Base-by-base conservation (phyloP, 331 rosid species). In the Cucumis variabilis region DNA sequence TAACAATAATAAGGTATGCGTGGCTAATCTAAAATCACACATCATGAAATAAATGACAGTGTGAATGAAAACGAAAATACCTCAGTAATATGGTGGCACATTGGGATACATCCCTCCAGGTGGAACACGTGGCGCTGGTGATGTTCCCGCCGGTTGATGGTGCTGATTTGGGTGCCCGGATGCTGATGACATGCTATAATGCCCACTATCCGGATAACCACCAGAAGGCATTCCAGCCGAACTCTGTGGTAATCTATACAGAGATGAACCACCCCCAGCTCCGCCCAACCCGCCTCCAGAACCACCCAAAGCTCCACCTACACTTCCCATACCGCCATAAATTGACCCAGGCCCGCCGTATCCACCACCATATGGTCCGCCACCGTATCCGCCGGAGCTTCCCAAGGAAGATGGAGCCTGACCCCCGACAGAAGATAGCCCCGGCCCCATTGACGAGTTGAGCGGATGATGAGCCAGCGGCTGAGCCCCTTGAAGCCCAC, bases 71-170 rank as follows among this genome's bases (percentile, higher is more conserved):
- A 62, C 25, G 17, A 73, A 11, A 82, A 87, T 93, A 97, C 99
- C 98, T 96, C 92, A 97, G 91, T 90, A 97, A 87, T 96, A 96
- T 41, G 95, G 98, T 20, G 96, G 99, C 41, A 89, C 97, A 81
- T 89, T 94, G 3, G 95, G 98, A 89, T 95, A 94, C 98, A 96
- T 92, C 13, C 97, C 97, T 30, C 96, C 98, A 20, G 93, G 98
- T 3, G 96, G 98, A 89, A 90, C 95, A 92, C 97, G 94, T 9
- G 97, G 98, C 9, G 90, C 92, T 1, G 98, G 95, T 1, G 99
- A 93, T 0, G 98, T 90, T 62, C 93, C 97, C 2, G 98, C 6
- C 87, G 93, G 93, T 81, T 94, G 98, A 87, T 91, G 98, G 91
- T 93, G 98, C 87, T 92, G 99, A 91, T 90, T 94, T 50, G 93